A percentile compares a stretch with the other conserved stretches of the same genome.
phyloP scores from a whole-genome alignment of 2,329 filamentous ascomycete species.

The Bretziella fagacearum region DNA sequence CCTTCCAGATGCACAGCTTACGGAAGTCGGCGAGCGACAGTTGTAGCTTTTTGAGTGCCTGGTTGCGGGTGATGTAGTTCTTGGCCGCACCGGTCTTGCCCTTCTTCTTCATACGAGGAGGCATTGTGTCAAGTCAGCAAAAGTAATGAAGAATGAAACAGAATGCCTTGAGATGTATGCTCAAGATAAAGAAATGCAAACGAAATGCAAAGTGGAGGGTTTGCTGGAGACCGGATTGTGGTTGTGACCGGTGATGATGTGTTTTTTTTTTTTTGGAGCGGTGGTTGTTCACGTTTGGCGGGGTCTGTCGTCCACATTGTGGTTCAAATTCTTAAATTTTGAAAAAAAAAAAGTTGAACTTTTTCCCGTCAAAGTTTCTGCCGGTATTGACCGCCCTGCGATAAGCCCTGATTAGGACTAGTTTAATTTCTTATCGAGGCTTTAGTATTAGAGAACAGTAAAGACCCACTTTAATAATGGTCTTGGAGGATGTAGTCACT shows the following conservation, averaged over 20 bases:
- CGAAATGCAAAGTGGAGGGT: too few species aligned
- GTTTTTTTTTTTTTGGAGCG: constrained; percentile 7
- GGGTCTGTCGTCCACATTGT: constrained; percentile 14
- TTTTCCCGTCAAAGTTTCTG: constrained; percentile 16
- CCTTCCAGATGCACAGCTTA: constrained; percentile 98
- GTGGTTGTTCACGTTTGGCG: neutral
- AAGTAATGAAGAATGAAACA: neutral
- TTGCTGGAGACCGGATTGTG: neutral
- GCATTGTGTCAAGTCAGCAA: constrained; percentile 31
- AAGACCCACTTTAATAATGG: neutral
- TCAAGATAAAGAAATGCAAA: neutral
- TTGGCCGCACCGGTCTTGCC: constrained; percentile 83
- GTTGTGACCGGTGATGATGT: neutral
- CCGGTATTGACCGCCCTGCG: constrained; percentile 14
- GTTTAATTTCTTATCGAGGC: constrained; percentile 8
- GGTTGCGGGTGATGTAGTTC: constrained; percentile 95
- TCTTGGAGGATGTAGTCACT: neutral
- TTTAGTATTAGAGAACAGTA: neutral
- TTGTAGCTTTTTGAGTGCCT: constrained; percentile 94
- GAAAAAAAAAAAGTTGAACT: constrained; percentile 21
- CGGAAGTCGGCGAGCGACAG: constrained; percentile 94
- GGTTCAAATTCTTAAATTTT: constrained; percentile 10
- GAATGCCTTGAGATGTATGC: too few species aligned
- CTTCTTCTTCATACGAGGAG: constrained; percentile 68
- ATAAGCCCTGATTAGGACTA: constrained; percentile 11